phyloP scores from a whole-genome alignment of 352 stramenopile genomes.

The Plasmopara viticola region DNA sequence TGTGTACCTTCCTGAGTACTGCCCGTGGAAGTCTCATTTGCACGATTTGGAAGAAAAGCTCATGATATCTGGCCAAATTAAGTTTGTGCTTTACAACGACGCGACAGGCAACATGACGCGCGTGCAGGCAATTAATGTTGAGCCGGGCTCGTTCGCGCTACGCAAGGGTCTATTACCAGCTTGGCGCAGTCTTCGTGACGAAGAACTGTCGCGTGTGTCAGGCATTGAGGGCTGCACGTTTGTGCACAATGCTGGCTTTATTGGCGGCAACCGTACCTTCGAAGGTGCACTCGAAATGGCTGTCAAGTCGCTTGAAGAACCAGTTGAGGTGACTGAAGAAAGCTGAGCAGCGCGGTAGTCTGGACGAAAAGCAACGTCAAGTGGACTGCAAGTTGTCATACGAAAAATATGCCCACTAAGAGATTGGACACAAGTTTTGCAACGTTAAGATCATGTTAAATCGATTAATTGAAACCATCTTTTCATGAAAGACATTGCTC shows the following conservation, averaged over 20 bases:
- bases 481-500: no score
- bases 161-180: constrained; percentile 84
- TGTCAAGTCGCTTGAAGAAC: constrained; percentile 42
- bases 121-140: constrained; percentile 94
- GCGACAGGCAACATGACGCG: constrained; percentile 90
- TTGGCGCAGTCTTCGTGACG: constrained; percentile 94
- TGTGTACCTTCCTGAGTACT: constrained; percentile 89
- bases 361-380: no score
- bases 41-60: constrained; percentile 94
- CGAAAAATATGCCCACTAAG: no score
- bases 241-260: constrained; percentile 97
- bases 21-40: constrained; percentile 94
- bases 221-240: constrained; percentile 95
- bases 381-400: no score
- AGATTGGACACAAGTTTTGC: no score
- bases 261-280: constrained; percentile 95
- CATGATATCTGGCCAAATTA: constrained; percentile 84
- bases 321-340: constrained; percentile 21
- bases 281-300: constrained; percentile 96
- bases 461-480: no score
- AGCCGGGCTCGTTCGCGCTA: constrained; percentile 90
- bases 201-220: constrained; percentile 78
- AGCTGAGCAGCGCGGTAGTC: not conserved
- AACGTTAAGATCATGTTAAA: no score
- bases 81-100: constrained; percentile 97